These are phyloP conservation scores for Camellia lanceoleosa DNA, from an alignment of 148 eudicot species.

Conservation along the genomic window DNA sequence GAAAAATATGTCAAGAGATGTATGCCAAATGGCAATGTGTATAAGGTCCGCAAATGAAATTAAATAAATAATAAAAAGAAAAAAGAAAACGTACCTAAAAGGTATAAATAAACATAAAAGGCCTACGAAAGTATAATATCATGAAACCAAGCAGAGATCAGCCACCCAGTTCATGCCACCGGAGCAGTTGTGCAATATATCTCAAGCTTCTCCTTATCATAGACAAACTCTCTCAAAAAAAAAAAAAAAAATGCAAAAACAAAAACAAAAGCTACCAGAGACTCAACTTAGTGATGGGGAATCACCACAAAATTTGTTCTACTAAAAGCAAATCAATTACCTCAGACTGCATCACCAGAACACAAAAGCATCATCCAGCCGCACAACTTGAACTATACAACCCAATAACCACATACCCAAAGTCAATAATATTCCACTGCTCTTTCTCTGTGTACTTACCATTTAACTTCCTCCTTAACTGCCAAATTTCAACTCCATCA, in stretches of 20 bases:
- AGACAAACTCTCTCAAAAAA: too few species aligned
- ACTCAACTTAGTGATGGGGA: constrained; percentile 1
- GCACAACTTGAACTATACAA: neutral
- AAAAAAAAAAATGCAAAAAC: neutral
- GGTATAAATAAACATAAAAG: neutral
- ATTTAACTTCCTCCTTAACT: neutral
- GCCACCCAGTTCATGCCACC: neutral
- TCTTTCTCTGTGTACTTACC: neutral
- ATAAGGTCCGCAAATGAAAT: neutral
- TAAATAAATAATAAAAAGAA: neutral
- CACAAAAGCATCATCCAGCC: neutral
- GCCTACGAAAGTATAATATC: neutral
- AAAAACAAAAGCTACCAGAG: neutral
- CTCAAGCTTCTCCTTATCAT: neutral
- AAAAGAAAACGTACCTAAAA: neutral
- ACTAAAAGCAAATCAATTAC: neutral
- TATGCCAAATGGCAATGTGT: neutral
- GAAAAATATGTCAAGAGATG: neutral
- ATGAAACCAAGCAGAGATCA: constrained; percentile 1
- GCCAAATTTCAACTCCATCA: neutral
- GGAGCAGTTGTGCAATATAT: neutral
- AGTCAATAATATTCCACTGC: neutral
- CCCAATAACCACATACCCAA: neutral
- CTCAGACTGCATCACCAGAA: neutral
- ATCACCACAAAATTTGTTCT: constrained; percentile 15